Evolutionary conservation across 2,329 filamentous ascomycete genomes (phyloP).

Genomic region (Diplodia seriata): DNA sequence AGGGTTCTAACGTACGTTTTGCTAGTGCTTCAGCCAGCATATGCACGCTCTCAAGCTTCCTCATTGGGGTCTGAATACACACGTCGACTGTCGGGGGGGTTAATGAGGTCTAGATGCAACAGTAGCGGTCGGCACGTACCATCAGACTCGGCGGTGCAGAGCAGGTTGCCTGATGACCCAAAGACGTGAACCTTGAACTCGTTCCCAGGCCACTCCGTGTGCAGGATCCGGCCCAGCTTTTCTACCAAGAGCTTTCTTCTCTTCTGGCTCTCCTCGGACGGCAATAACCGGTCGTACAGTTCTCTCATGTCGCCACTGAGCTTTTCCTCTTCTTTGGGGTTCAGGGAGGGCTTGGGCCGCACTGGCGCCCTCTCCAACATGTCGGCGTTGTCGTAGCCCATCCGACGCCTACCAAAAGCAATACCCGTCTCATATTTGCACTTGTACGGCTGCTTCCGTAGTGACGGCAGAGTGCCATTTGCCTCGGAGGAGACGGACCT

Average conservation of each 20-base stretch:
- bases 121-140: constrained; percentile 62
- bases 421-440: constrained; percentile 92
- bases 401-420: constrained; percentile 80
- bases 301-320: constrained; percentile 83
- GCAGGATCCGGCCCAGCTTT: constrained; percentile 88
- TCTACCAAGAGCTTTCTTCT: constrained; percentile 77
- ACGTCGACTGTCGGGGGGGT: constrained; percentile 76
- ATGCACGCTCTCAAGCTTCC: constrained; percentile 87
- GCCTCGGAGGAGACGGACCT: constrained; percentile 90
- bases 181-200: constrained; percentile 92
- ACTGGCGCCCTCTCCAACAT: constrained; percentile 76
- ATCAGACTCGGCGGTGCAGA: constrained; percentile 96
- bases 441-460: constrained; percentile 67
- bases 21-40: constrained; percentile 85
- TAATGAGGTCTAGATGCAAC: constrained; percentile 35
- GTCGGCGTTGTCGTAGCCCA: constrained; percentile 89
- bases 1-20: constrained; percentile 68
- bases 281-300: constrained; percentile 84
- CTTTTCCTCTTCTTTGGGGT: constrained; percentile 53
- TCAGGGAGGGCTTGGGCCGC: constrained; percentile 64
- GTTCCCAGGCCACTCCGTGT: constrained; percentile 88
- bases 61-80: constrained; percentile 92
- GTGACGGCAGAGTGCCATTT: constrained; percentile 73
- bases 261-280: constrained; percentile 78
- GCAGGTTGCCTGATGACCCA: constrained; percentile 94